phyloP scores from a whole-genome alignment of 1,139 yeast species.

The Trichomonascaceae sp. region DNA sequence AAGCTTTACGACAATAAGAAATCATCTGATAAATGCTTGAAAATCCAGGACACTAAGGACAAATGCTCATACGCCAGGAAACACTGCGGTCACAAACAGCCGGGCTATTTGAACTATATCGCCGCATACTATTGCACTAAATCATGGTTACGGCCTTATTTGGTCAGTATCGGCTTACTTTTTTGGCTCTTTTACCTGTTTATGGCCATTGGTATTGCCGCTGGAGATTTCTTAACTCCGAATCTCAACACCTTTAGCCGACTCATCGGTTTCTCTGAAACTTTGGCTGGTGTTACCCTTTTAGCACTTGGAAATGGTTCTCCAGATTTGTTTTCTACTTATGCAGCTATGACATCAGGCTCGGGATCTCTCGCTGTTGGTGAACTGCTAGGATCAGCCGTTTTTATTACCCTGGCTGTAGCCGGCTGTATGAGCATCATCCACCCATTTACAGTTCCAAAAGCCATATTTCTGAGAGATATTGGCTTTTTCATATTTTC shows the following conservation, averaged over 20 bases:
- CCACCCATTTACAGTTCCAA: constrained; percentile 57
- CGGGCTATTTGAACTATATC: constrained; percentile 31
- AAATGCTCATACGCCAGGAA: constrained; percentile 30
- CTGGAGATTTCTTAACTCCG: constrained; percentile 72
- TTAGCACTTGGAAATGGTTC: constrained; percentile 90
- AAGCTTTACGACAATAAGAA: neutral
- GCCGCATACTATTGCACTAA: constrained; percentile 30
- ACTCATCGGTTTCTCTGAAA: constrained; percentile 59
- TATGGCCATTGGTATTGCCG: constrained; percentile 61
- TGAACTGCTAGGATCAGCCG: constrained; percentile 80
- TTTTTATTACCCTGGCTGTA: constrained; percentile 68
- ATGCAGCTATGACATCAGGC: constrained; percentile 64
- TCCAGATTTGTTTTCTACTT: constrained; percentile 84
- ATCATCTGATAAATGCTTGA: neutral
- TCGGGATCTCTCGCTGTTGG: constrained; percentile 78
- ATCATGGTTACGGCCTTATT: constrained; percentile 5
- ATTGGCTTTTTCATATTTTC: constrained; percentile 46
- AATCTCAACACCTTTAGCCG: constrained; percentile 60
- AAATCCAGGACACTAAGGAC: constrained; percentile 18
- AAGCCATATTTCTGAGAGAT: constrained; percentile 50
- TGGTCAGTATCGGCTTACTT: constrained; percentile 13
- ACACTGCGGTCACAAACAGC: constrained; percentile 28
- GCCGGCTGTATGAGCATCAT: constrained; percentile 69
- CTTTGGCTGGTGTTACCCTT: constrained; percentile 79
- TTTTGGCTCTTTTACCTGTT: constrained; percentile 43